These are phyloP conservation scores for Hagleromyces aurorensis DNA, from an alignment of 805 yeast species.

Conservation along the genomic window DNA sequence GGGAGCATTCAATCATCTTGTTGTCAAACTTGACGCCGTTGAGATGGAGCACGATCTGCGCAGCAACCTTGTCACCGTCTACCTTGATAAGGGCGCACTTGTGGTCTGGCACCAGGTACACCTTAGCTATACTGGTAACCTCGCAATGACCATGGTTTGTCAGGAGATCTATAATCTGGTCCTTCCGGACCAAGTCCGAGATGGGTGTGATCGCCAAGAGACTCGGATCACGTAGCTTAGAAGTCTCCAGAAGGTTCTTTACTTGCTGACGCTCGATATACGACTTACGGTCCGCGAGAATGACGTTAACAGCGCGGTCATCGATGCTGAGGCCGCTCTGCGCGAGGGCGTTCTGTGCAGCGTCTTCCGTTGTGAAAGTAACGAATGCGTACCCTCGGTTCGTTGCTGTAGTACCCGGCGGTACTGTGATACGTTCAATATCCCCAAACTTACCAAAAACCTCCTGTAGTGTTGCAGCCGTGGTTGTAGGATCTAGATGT, in stretches of 20 bases:
- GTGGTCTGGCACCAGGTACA: slow-evolving; percentile 40
- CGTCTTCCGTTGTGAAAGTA: slow-evolving; percentile 36
- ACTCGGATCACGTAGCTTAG: slow-evolving; percentile 7
- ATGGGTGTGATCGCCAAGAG: too few species aligned
- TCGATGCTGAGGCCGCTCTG: slow-evolving; percentile 36
- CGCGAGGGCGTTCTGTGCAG: slow-evolving; percentile 41
- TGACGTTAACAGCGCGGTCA: slow-evolving; percentile 43
- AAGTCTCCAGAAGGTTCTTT: slow-evolving; percentile 23
- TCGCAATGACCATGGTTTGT: too few species aligned
- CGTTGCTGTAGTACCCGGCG: slow-evolving; percentile 16
- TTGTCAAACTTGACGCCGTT: slow-evolving; percentile 36
- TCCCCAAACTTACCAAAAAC: slow-evolving; percentile 44
- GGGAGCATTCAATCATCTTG: slow-evolving; percentile 27
- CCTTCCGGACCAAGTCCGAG: slow-evolving; percentile 21
- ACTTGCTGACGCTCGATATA: slow-evolving; percentile 29
- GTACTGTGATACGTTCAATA: slow-evolving; percentile 39
- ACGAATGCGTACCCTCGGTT: slow-evolving; percentile 62
- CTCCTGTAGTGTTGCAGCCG: slow-evolving; percentile 32
- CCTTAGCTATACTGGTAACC: slow-evolving; percentile 32
- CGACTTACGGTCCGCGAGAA: slow-evolving; percentile 38
- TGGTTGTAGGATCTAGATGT: slow-evolving; percentile 40
- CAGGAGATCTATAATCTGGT: slow-evolving; percentile 15
- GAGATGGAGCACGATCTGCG: slow-evolving; percentile 40
- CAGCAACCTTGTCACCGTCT: slow-evolving; percentile 37
- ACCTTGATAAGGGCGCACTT: slow-evolving; percentile 46